Evolutionary conservation across 2,329 filamentous ascomycete species (phyloP), one percentile per base, ranked within the genome.

Genomic region (Claviceps lovelessii): DNA sequence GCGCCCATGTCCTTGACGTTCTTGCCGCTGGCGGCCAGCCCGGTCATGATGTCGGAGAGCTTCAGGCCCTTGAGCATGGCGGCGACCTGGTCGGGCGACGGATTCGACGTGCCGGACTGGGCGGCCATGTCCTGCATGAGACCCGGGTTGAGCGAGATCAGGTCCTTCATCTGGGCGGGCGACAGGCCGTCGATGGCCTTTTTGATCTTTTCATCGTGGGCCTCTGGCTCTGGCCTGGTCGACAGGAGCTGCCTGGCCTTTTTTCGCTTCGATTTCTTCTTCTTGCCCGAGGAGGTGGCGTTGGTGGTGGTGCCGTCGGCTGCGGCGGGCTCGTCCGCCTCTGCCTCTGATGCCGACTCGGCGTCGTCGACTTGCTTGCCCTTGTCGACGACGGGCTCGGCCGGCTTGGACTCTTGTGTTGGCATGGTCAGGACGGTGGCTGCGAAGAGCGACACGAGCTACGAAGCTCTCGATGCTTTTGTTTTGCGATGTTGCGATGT

Each of bases 1-100:
- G 85, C 88, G 7, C 85, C 90, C 89, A 96, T 95, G 66, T 96
- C 90, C 74, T 95, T 96, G 62, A 83, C 84, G 65, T 95, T 95
- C 77, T 93, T 94, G 55, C 86, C 87, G 58, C 81, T 83, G 8
- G 88, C 76, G 17, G 90, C 85, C 63, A 88, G 70, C 0, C 85
- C 85, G 1, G 85, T 87, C 78, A 88, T 80, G 65, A 88, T 80
- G 59, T 88, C 84, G 65, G 83, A 78, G 54, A 88, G 72, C 59
- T 77, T 84, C 65, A 88, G 74, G 61, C 79, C 78, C 70, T 80
- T 80, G 58, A 85, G 73, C 50, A 76, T 70, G 37, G 77, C 74
- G 56, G 76, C 71, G 33, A 77, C 70, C 54, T 74, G 70, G 19
- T 71, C 68, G n/a, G 69, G 61, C 31, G 63, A 66, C 45, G 65